Base-by-base conservation (phyloP, 176 grass and related monocot species). In the Carex kokanica region DNA sequence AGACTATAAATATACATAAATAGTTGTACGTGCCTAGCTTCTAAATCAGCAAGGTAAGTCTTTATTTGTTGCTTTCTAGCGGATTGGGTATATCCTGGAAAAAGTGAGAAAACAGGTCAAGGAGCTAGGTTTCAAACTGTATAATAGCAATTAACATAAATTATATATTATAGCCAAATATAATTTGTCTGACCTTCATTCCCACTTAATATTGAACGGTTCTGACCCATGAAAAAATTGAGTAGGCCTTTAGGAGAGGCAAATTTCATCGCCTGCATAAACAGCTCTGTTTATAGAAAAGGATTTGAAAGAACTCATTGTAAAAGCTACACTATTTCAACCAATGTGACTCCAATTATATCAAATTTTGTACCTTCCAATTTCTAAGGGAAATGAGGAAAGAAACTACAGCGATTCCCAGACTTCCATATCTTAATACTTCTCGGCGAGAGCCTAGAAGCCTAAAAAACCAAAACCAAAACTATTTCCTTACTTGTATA, bases 1-100 rank as follows among this genome's bases (percentile, higher is more conserved):
- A 79, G 51, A 40, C 6, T 78, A 84, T 36, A 83, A 83, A 86
- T 69, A 80, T 70, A 86, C 38, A 54, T 89, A 73, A 60, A 80
- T 47, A 29, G 17, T 68, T 51, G 31, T 81, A 88, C 90, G 55
- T 91, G 94, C 95, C 88, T 90, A 81, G 79, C 72, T 88, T 94
- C 95, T 83, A 93, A 90, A 88, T 98, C 92, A 88, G 86, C 89
- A 74, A 98, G 88, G 69, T 94, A 98, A 67, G 91, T 88, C 86
- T 93, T 98, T 83, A 98, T 93, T 84, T 93, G 86, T 82, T 93
- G 83, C 88, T 93, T 89, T 88, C 92, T 98, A 85, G 88, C 89
- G 88, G 86, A 84, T 49, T 85, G 66, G 68, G 90, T 65, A 53
- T 91, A 83, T 86, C 92, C 95, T 94, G 8, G 71, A 65, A 87